phyloP scores from a whole-genome alignment of 768 basidiomycete genomes.

The Lactifluus subvellereus region DNA sequence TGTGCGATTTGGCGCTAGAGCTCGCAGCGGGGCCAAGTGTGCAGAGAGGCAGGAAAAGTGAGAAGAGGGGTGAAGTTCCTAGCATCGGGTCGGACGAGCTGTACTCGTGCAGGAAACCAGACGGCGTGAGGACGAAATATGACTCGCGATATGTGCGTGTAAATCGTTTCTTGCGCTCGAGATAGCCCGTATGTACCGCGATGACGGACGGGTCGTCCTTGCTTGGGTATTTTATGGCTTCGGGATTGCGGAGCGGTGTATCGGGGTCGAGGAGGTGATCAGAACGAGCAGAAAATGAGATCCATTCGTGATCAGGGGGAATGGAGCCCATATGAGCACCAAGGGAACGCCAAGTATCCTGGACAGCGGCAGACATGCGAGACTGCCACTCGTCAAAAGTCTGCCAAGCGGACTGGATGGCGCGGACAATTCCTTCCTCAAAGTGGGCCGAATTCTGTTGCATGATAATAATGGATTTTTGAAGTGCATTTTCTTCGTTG shows the following conservation, averaged over 20 bases:
- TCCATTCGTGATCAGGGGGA: conserved; percentile 89
- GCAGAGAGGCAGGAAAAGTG: conserved; percentile 89
- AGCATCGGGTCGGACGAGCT: conserved; percentile 63
- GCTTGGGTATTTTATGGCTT: conserved; percentile 74
- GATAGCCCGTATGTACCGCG: conserved; percentile 80
- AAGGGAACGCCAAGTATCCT: conserved; percentile 69
- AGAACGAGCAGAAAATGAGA: conserved; percentile 85
- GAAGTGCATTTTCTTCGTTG: conserved; percentile 94
- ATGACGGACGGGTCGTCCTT: conserved; percentile 85
- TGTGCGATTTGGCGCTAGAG: conserved; percentile 66
- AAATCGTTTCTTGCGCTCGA: conserved; percentile 96
- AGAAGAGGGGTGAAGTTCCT: conserved; percentile 64
- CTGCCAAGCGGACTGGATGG: conserved; percentile 94
- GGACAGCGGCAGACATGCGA: conserved; percentile 66
- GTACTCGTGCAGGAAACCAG: conserved; percentile 95
- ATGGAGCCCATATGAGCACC: conserved; percentile 71
- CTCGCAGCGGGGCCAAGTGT: conserved; percentile 89
- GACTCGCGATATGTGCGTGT: conserved; percentile 80
- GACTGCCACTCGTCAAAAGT: conserved; percentile 94
- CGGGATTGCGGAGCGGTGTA: conserved; percentile 81
- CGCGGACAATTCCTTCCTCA: conserved; percentile 92
- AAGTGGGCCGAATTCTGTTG: conserved; percentile 97
- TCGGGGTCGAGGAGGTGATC: conserved; percentile 97
- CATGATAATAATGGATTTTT: conserved; percentile 97
- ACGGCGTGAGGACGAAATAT: conserved; percentile 90